These are phyloP conservation scores for Termitomyces sp. DNA, from an alignment of 1,284 basidiomycete genomes.

Conservation along the genomic window DNA sequence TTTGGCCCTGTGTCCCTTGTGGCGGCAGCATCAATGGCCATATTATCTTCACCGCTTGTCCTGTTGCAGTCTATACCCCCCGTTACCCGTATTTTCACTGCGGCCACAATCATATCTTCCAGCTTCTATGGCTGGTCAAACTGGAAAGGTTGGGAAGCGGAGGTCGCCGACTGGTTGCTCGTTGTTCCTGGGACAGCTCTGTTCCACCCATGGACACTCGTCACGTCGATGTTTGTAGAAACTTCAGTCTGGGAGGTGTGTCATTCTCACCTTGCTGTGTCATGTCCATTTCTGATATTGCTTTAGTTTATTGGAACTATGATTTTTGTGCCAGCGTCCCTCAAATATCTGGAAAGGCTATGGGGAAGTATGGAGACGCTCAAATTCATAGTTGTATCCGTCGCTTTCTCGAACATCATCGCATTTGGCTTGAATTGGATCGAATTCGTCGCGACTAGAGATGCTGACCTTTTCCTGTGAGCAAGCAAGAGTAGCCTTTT, in stretches of 20 bases:
- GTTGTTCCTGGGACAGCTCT: constrained; percentile 81
- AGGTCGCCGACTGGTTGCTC: constrained; percentile 70
- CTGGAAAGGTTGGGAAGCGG: constrained; percentile 40
- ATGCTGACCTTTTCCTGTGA: constrained; percentile 72
- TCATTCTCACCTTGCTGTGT: constrained; percentile 14
- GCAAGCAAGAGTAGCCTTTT: constrained; percentile 36
- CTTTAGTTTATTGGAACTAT: constrained; percentile 75
- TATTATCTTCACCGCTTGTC: constrained; percentile 65
- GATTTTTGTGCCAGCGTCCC: constrained; percentile 74
- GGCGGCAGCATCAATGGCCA: constrained; percentile 47
- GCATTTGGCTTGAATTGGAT: constrained; percentile 80
- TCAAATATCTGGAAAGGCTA: constrained; percentile 88
- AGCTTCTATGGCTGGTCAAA: constrained; percentile 60
- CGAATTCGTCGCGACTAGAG: constrained; percentile 64
- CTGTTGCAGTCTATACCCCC: constrained; percentile 69
- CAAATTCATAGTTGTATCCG: constrained; percentile 79
- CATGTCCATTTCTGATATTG: constrained; percentile 15
- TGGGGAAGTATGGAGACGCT: constrained; percentile 88
- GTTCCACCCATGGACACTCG: constrained; percentile 90
- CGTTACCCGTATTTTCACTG: constrained; percentile 76
- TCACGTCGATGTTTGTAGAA: constrained; percentile 87
- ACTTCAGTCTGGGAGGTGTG: constrained; percentile 78
- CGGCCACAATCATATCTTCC: constrained; percentile 60
- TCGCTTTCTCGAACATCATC: constrained; percentile 84
- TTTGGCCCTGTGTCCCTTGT: constrained; percentile 1